Percentiles rank a stretch among this genome's conserved stretches.
These are phyloP conservation scores for Gyrodon lividus DNA, from an alignment of 768 basidiomycete genomes.

Conservation along the genomic window DNA sequence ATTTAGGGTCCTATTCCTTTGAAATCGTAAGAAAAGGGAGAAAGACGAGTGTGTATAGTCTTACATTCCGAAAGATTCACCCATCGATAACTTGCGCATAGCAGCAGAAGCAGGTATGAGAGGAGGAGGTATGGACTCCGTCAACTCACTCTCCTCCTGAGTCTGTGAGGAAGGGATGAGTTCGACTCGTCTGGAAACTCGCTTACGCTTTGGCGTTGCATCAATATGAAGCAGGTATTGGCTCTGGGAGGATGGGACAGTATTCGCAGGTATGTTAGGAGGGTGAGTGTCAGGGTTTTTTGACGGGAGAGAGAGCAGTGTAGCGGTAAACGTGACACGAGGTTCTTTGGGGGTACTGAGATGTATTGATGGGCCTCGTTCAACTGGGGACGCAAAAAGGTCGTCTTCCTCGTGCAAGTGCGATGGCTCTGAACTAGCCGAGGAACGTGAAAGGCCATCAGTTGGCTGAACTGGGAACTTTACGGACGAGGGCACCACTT, in stretches of 20 bases:
- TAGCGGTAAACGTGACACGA: not conserved
- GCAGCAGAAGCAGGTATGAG: not conserved
- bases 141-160: conserved; percentile 32
- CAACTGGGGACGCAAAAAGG: not conserved
- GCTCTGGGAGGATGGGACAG: conserved; percentile 32
- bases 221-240: conserved; percentile 33
- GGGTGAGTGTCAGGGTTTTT: conserved; percentile 2
- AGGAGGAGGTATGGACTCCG: conserved; percentile 6
- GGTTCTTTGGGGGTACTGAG: not conserved
- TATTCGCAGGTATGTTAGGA: conserved; percentile 5
- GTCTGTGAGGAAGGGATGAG: conserved; percentile 33
- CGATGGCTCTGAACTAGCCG: conserved; percentile 2
- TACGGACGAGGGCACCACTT: not conserved
- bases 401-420: not conserved
- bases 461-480: not conserved
- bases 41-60: not conserved
- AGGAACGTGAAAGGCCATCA: not conserved
- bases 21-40: conserved; percentile 10
- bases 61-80: conserved; percentile 14
- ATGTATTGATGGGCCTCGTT: not conserved
- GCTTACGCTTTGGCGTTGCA: conserved; percentile 36
- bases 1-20: not conserved
- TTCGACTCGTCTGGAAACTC: conserved; percentile 23
- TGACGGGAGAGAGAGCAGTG: not conserved
- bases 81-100: not conserved